Percentiles rank a stretch among this genome's conserved stretches.
Evolutionary conservation across 2,329 filamentous ascomycete species (phyloP).

Genomic region (Herpomyces periplanetae): DNA sequence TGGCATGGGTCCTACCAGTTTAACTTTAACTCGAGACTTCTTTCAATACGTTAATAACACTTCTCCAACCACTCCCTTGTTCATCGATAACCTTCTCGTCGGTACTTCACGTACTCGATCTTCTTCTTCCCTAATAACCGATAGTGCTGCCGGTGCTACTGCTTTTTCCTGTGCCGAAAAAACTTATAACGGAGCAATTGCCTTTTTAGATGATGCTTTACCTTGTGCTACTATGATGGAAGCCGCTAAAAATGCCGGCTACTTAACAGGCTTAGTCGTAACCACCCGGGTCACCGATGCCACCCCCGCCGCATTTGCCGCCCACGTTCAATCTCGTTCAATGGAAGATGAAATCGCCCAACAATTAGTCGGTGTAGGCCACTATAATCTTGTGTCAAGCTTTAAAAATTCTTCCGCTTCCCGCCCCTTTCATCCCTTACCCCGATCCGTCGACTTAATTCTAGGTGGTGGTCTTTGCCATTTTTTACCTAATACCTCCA

Average conservation of each 20-base stretch:
- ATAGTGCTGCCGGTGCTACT: slow-evolving; percentile 83
- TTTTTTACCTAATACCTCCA: slow-evolving; percentile 44
- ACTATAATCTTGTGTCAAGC: too few species aligned
- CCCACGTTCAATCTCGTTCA: slow-evolving; percentile 35
- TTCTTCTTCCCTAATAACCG: slow-evolving; percentile 48
- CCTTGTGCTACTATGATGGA: slow-evolving; percentile 78
- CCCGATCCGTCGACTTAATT: slow-evolving; percentile 59
- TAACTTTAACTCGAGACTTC: slow-evolving; percentile 53
- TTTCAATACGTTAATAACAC: slow-evolving; percentile 34
- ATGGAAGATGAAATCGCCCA: slow-evolving; percentile 71
- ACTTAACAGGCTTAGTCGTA: slow-evolving; percentile 67
- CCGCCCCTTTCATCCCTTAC: slow-evolving; percentile 56
- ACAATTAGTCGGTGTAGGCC: slow-evolving; percentile 59
- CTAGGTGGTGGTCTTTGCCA: slow-evolving; percentile 72
- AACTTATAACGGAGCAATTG: slow-evolving; percentile 88
- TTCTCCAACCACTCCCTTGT: slow-evolving; percentile 31
- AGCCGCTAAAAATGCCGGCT: slow-evolving; percentile 63
- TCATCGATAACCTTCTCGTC: slow-evolving; percentile 57
- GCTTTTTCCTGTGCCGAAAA: slow-evolving; percentile 74
- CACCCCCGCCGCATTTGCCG: slow-evolving; percentile 73
- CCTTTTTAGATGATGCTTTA: slow-evolving; percentile 39
- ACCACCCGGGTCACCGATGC: slow-evolving; percentile 85
- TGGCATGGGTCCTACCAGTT: slow-evolving; percentile 77
- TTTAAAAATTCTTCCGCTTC: too few species aligned
- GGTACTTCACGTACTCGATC: slow-evolving; percentile 60